Evolutionary conservation across 352 stramenopile species (phyloP), one percentile per base, ranked within the genome.

Genomic region (Phytophthora brassicae): DNA sequence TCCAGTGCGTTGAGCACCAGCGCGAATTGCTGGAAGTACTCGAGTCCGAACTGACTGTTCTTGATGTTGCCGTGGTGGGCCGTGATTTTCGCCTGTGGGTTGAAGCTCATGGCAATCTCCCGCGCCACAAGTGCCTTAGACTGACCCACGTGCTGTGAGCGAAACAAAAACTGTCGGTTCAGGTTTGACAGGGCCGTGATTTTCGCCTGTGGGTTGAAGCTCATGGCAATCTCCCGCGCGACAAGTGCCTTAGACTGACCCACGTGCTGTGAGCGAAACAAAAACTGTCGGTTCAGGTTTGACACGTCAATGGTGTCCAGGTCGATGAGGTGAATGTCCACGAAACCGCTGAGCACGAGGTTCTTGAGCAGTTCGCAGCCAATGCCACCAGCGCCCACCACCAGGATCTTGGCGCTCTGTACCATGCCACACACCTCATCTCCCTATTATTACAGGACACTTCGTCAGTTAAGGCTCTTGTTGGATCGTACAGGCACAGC

Each of bases 271-370:
- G 78, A 92, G 14, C 97, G 89, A 77, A 99, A 99, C 7, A 99
- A 81, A 59, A 99, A 99, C 78, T 99, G 98, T 14, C 98, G 90
- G 81, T 99, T 99, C 50, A 99, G 77, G 77, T 99, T 99, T 19
- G 96, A 99, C 56, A 99, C 97, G 77, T 99, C 97, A 70, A 99
- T 99, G 24, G 97, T 99, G 77, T 99, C 98, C 36, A 99, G 72
- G 72, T 99, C 98, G 56, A 99, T 97, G 9, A 99, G 66, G 42
- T 92, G 73, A 67, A 97, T 91, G 60, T 93, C 57, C 24, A 79
- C 73, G 75, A 99, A 99, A 20, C 97, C 97, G 39, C 80, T 97
- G 4, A 99, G 79, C 39, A 98, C 96, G 31, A 99, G 78, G 75
- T 99, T 99, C 81, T 99, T 99, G 20, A 99, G 79, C 45, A 99